Conservation (phyloP, 352 stramenopile genomes). For the Blastocystis sp. region DNA sequence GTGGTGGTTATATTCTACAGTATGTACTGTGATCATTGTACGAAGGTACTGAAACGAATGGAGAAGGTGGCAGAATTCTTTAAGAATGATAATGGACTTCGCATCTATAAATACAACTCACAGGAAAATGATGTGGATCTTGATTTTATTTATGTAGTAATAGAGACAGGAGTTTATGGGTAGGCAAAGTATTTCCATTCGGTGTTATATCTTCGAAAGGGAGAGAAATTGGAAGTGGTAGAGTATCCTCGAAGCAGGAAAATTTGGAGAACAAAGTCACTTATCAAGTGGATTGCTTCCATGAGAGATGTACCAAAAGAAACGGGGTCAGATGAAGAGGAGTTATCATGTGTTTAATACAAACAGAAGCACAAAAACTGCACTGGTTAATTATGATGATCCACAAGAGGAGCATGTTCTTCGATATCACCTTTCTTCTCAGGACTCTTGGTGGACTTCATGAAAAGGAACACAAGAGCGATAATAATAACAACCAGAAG, state of each 20-base stretch:
- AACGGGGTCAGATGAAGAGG: background rate
- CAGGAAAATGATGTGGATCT: constrained; percentile 12
- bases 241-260: constrained; percentile 20
- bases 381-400: constrained; percentile 7
- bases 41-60: background rate
- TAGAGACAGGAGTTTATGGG: background rate
- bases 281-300: background rate
- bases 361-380: background rate
- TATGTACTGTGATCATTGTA: background rate
- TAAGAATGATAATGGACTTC: background rate
- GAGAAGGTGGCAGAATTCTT: constrained; percentile 5
- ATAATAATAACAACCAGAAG: constrained; percentile 36
- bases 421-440: background rate
- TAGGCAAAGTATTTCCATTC: constrained; percentile 29
- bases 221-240: constrained; percentile 18
- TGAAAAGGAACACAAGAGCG: constrained; percentile 10
- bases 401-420: constrained; percentile 37
- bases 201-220: constrained; percentile 13
- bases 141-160: background rate
- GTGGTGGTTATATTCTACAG: background rate
- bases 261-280: background rate
- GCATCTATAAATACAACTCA: background rate
- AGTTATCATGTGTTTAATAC: constrained; percentile 40
- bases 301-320: background rate
- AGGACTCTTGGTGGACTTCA: constrained; percentile 21